Evolutionary conservation across 306 rosid species (phyloP).

Genomic region (Lagenaria siceraria): DNA sequence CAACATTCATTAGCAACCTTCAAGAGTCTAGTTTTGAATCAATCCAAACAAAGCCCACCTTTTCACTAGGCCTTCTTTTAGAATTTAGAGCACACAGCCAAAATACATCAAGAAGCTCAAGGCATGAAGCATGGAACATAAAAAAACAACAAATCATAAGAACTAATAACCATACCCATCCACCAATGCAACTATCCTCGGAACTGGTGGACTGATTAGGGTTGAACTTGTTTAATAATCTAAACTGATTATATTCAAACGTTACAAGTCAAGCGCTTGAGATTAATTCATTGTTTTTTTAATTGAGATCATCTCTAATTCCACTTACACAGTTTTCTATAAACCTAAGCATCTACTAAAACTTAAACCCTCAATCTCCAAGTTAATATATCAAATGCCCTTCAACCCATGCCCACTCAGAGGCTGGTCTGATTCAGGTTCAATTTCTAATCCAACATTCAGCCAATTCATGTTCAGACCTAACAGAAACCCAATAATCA

Average conservation of each 20-base stretch:
- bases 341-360: not conserved
- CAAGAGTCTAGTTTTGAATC: not conserved
- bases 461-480: not conserved
- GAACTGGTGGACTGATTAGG: no score
- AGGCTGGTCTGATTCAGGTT: not conserved
- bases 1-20: not conserved
- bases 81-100: no score
- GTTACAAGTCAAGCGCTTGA: not conserved
- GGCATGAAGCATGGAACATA: not conserved
- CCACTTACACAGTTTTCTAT: not conserved
- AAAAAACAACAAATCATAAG: not conserved
- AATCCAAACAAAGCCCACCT: not conserved
- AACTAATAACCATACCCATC: not conserved
- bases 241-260: not conserved
- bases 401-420: not conserved
- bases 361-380: not conserved
- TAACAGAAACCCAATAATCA: not conserved
- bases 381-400: not conserved
- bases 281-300: not conserved
- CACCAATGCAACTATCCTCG: no score
- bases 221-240: no score
- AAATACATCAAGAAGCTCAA: not conserved
- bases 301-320: not conserved
- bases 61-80: not conserved
- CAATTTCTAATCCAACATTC: not conserved